These are phyloP conservation scores for Takakia lepidozioides DNA, from an alignment of 225 moss, liverwort and hornwort species.

Conservation along the genomic window DNA sequence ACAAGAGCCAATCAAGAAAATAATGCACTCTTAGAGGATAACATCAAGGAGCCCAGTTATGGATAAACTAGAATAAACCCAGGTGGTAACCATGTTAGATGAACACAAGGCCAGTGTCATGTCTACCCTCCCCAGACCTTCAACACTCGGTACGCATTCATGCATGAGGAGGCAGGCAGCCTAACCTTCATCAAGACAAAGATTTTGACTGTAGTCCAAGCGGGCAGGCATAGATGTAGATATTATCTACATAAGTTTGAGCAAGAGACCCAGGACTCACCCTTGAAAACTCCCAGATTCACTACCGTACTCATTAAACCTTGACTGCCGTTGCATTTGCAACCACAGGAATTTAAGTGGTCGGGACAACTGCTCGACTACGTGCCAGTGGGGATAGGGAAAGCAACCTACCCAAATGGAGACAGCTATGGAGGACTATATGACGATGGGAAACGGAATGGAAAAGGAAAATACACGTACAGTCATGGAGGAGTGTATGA, in stretches of 20 bases:
- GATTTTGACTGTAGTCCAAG: background rate
- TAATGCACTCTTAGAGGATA: no score
- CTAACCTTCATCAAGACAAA: background rate
- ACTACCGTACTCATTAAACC: background rate
- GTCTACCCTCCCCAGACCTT: no score
- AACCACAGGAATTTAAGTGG: conserved; percentile 55
- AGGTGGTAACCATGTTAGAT: no score
- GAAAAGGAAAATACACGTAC: conserved; percentile 64
- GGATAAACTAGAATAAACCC: no score
- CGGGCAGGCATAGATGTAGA: no score
- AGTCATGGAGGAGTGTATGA: conserved; percentile 66
- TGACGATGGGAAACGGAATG: conserved; percentile 79
- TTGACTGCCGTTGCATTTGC: background rate
- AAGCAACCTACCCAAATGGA: conserved; percentile 67
- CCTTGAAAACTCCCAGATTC: background rate
- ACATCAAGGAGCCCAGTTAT: no score
- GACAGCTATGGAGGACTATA: conserved; percentile 69
- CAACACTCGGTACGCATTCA: no score
- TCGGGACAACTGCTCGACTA: conserved; percentile 64
- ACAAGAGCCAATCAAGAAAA: no score
- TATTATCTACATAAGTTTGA: background rate
- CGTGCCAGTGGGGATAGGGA: conserved; percentile 67
- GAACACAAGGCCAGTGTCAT: no score
- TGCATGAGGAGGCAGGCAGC: background rate
- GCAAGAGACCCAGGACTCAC: background rate